These are phyloP conservation scores for Lasiodiplodia gonubiensis DNA, from an alignment of 2,329 filamentous ascomycete species.

Conservation along the genomic window DNA sequence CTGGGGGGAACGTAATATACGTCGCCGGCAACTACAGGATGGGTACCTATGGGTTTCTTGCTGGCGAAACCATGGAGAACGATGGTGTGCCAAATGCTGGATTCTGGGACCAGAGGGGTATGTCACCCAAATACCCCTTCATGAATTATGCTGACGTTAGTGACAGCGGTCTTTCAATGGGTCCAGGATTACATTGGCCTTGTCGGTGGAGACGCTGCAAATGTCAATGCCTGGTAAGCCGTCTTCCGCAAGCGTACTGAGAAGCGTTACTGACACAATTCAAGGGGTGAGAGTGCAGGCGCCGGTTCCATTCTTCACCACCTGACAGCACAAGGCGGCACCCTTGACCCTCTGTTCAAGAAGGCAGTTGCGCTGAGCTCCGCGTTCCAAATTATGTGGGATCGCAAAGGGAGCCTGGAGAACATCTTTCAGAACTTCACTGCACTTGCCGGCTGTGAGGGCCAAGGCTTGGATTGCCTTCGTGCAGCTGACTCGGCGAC, in stretches of 20 bases:
- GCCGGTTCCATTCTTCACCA: slow-evolving; percentile 59
- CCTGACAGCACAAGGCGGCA: slow-evolving; percentile 53
- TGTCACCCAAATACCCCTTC: not conserved
- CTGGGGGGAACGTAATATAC: slow-evolving; percentile 45
- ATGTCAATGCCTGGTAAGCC: slow-evolving; percentile 56
- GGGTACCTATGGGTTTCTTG: slow-evolving; percentile 54
- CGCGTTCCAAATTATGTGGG: slow-evolving; percentile 36
- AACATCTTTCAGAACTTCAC: slow-evolving; percentile 37
- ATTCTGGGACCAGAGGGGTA: slow-evolving; percentile 44
- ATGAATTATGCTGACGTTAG: not conserved
- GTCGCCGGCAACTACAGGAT: slow-evolving; percentile 55
- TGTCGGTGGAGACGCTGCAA: slow-evolving; percentile 54
- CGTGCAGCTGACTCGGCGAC: slow-evolving; percentile 35
- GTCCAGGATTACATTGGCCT: slow-evolving; percentile 54
- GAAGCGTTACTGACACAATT: not conserved
- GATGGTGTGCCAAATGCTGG: slow-evolving; percentile 54
- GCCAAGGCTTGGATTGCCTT: slow-evolving; percentile 41
- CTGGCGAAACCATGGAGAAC: slow-evolving; percentile 53
- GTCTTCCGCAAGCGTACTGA: too few relatives aligned
- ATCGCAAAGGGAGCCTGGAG: slow-evolving; percentile 37
- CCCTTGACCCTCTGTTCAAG: slow-evolving; percentile 53
- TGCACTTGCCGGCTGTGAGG: slow-evolving; percentile 38
- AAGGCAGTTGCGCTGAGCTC: slow-evolving; percentile 43
- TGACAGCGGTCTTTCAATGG: slow-evolving; percentile 53
- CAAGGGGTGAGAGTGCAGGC: slow-evolving; percentile 56